A percentile compares a stretch with the other conserved stretches of the same genome.
Conservation (phyloP, 148 eudicot species). For the Nyssa sinensis region DNA sequence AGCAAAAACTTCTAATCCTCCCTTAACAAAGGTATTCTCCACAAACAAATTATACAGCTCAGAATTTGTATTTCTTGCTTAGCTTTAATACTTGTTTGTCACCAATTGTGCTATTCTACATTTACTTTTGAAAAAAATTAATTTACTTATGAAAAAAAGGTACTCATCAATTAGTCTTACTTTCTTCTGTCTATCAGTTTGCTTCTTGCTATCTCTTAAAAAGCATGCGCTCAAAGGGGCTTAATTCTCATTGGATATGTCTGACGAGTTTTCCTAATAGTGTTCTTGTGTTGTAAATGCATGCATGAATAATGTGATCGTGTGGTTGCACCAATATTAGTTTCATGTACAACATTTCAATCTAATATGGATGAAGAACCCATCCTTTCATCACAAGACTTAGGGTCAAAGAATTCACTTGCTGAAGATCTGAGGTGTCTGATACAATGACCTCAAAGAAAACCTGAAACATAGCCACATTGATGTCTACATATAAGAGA, state of each 20-base stretch:
- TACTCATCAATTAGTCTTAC: background rate
- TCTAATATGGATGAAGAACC: too few relatives aligned
- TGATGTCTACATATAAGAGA: too few relatives aligned
- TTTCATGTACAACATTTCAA: background rate
- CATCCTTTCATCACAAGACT: too few relatives aligned
- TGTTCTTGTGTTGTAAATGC: background rate
- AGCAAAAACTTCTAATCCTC: conserved; percentile 45
- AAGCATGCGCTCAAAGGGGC: background rate
- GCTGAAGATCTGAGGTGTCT: too few relatives aligned
- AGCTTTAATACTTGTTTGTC: background rate
- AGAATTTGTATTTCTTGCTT: background rate
- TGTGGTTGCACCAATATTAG: too few relatives aligned
- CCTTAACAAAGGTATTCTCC: conserved; percentile 64
- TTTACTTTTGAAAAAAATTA: background rate
- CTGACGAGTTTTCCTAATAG: background rate
- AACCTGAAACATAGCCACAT: too few relatives aligned
- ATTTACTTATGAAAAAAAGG: background rate
- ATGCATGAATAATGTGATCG: too few relatives aligned
- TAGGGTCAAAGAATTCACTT: too few relatives aligned
- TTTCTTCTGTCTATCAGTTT: background rate
- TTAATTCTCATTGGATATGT: background rate
- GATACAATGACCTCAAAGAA: too few relatives aligned
- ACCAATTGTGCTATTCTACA: background rate
- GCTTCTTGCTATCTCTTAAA: background rate
- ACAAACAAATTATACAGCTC: background rate